phyloP scores from a whole-genome alignment of 2,329 filamentous ascomycete genomes.

The Colletotrichum eremochloae region DNA sequence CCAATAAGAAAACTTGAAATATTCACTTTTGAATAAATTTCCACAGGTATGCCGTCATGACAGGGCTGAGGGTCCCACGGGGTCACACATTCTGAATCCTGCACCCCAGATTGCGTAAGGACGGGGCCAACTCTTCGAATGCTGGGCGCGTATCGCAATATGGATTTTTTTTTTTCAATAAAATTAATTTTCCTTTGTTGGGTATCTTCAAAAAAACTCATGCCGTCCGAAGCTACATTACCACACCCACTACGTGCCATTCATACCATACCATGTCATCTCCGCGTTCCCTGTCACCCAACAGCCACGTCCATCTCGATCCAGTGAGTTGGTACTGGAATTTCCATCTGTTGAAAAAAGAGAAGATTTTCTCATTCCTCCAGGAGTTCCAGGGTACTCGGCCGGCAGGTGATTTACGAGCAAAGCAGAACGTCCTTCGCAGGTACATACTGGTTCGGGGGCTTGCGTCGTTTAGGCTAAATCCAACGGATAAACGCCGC shows the following conservation, averaged over 20 bases:
- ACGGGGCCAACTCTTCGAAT: not conserved
- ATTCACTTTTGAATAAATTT: not conserved
- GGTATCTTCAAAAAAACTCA: no score
- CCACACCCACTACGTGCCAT: not conserved
- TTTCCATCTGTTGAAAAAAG: not conserved
- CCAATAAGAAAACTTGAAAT: not conserved
- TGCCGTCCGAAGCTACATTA: not conserved
- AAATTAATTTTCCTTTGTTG: not conserved
- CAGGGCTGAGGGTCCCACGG: not conserved
- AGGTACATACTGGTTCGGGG: constrained; percentile 20
- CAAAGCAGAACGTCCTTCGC: constrained; percentile 24
- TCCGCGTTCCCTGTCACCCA: not conserved
- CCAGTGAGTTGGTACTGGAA: not conserved
- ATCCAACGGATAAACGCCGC: constrained; percentile 24
- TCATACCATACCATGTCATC: not conserved
- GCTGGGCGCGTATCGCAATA: no score
- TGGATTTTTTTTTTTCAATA: not conserved
- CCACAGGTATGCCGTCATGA: not conserved
- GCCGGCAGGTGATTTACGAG: not conserved
- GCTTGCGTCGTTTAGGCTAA: constrained; percentile 31
- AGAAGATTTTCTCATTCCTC: not conserved
- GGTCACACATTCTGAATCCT: not conserved
- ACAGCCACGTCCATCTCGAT: not conserved
- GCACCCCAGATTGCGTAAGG: not conserved
- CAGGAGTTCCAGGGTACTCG: not conserved